Evolutionary conservation across 2,329 filamentous ascomycete species (phyloP).

Genomic region (Rhinocladiella similis): DNA sequence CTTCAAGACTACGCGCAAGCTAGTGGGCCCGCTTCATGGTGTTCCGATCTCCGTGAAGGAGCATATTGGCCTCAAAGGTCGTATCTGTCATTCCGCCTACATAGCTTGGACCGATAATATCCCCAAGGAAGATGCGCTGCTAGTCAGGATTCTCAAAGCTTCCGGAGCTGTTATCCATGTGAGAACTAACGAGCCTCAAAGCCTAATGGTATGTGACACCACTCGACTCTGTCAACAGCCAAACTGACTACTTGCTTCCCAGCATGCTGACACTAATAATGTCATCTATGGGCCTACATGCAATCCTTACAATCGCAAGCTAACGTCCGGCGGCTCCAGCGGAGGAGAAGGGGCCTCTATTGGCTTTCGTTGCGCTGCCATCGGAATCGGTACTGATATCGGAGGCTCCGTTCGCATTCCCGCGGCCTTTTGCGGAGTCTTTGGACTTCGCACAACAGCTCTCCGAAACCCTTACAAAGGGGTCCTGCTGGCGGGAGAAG

Average conservation of each 20-base stretch:
- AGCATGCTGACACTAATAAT: constrained; percentile 39
- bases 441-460: constrained; percentile 41
- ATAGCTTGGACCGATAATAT: constrained; percentile 33
- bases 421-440: constrained; percentile 35
- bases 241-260: background rate
- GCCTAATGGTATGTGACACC: constrained; percentile 42
- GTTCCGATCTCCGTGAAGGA: constrained; percentile 36
- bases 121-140: constrained; percentile 27
- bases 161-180: constrained; percentile 44
- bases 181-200: constrained; percentile 58
- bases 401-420: constrained; percentile 39
- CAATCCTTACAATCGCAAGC: constrained; percentile 54
- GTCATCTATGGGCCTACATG: constrained; percentile 44
- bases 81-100: constrained; percentile 36
- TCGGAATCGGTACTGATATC: constrained; percentile 52
- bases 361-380: constrained; percentile 51
- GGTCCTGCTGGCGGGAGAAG: constrained; percentile 3
- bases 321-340: constrained; percentile 55
- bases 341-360: constrained; percentile 60
- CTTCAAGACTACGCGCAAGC: constrained; percentile 23
- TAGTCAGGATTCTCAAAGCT: constrained; percentile 38
- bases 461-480: constrained; percentile 38
- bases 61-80: constrained; percentile 29
- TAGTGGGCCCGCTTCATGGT: constrained; percentile 33
- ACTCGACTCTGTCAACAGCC: background rate